Evolutionary conservation across 2,329 filamentous ascomycete species (phyloP).

Genomic region (Talaromyces sp.): DNA sequence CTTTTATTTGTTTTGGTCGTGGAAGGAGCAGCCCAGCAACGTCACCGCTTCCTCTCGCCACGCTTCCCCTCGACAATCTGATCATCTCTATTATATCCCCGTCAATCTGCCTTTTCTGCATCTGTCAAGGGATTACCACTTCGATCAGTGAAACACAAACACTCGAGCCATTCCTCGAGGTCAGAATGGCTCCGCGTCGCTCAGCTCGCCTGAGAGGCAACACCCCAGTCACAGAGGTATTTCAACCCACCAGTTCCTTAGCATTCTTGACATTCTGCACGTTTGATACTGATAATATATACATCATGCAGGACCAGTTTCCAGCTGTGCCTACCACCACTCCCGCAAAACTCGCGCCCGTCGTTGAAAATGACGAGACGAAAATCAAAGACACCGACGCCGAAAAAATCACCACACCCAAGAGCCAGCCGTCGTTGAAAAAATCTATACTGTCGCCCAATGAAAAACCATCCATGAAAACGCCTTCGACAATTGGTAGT

Average conservation of each 20-base stretch:
- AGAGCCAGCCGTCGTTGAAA: constrained; percentile 24
- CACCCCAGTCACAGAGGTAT: constrained; percentile 36
- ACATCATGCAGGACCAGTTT: constrained; percentile 18
- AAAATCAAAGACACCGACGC: constrained; percentile 30
- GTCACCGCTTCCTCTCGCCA: constrained; percentile 10
- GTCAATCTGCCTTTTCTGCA: neutral
- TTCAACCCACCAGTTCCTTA: constrained; percentile 5
- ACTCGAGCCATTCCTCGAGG: constrained; percentile 3
- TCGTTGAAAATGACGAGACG: constrained; percentile 50
- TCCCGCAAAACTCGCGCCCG: constrained; percentile 41
- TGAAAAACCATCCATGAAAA: constrained; percentile 30
- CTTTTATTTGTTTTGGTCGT: constrained; percentile 20
- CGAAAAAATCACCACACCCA: constrained; percentile 26
- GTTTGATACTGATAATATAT: neutral
- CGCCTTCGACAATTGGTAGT: constrained; percentile 56
- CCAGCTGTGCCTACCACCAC: constrained; percentile 19
- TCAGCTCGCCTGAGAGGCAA: constrained; percentile 42
- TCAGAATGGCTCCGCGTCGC: constrained; percentile 40
- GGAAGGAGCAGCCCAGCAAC: constrained; percentile 15
- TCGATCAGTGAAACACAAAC: neutral
- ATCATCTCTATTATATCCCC: neutral
- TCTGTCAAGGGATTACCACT: neutral
- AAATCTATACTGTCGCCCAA: constrained; percentile 35
- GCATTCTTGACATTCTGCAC: neutral
- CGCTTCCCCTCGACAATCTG: constrained; percentile 4